These are phyloP conservation scores for Candida maris DNA, from an alignment of 805 yeast genomes.

Conservation along the genomic window DNA sequence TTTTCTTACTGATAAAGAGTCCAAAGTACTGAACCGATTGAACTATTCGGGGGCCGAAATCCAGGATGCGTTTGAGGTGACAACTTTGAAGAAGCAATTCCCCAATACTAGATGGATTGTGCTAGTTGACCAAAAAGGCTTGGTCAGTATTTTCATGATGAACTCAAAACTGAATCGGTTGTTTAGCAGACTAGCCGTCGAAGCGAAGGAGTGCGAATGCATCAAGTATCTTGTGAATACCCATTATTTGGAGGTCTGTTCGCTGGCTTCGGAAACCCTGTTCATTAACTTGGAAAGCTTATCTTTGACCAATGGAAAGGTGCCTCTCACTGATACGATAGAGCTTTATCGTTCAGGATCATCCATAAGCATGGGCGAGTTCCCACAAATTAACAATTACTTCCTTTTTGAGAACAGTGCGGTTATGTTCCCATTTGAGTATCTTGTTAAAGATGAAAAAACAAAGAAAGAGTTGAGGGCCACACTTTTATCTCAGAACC, in stretches of 20 bases:
- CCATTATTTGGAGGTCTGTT: not conserved
- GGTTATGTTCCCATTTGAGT: slow-evolving; percentile 8
- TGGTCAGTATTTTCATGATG: not conserved
- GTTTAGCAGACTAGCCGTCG: not conserved
- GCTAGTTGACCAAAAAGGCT: not conserved
- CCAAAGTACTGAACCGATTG: slow-evolving; percentile 1
- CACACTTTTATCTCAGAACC: not conserved
- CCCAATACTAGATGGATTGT: slow-evolving; percentile 1
- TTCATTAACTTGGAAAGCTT: not conserved
- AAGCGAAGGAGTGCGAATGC: not conserved
- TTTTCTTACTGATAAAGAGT: slow-evolving; percentile 1
- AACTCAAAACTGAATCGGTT: slow-evolving; percentile 1
- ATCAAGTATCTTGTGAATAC: not conserved
- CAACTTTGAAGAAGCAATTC: slow-evolving; percentile 1
- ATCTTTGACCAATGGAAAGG: not conserved
- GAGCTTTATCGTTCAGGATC: slow-evolving; percentile 5
- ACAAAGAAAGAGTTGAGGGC: slow-evolving; percentile 1
- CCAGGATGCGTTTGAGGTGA: slow-evolving; percentile 10
- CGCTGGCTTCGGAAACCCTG: not conserved
- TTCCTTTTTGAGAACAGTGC: slow-evolving; percentile 8
- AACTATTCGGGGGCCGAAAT: slow-evolving; percentile 3
- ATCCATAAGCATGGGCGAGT: slow-evolving; percentile 12
- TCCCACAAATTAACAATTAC: slow-evolving; percentile 3
- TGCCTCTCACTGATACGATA: slow-evolving; percentile 2
- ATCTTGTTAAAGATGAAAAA: slow-evolving; percentile 2